Percentiles rank a stretch among this genome's conserved stretches.
Conservation (phyloP, 345 rosid species). For the Eucalyptus guilfoylei region DNA sequence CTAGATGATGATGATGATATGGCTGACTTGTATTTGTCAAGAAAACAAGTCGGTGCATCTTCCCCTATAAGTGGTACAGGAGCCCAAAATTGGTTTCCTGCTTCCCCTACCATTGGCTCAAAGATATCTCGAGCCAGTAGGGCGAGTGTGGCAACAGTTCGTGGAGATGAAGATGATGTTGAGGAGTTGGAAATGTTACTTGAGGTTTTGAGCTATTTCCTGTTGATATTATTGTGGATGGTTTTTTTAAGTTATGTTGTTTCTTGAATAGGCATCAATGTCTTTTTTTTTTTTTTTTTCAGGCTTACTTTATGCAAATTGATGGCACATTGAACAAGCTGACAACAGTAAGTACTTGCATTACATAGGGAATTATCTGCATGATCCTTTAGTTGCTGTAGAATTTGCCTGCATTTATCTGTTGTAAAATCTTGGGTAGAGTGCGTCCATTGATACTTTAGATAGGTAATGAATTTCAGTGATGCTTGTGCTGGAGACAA, state of each 20-base stretch:
- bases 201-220: conserved; percentile 36
- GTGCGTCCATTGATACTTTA: not conserved
- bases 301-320: conserved; percentile 96
- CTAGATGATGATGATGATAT: conserved; percentile 98
- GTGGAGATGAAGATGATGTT: conserved; percentile 90
- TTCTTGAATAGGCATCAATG: not conserved
- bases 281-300: conserved; percentile 2
- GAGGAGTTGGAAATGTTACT: conserved; percentile 99
- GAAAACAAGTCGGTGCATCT: conserved; percentile 59
- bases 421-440: not conserved
- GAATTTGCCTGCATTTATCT: not conserved
- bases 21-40: conserved; percentile 93
- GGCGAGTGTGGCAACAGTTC: conserved; percentile 71
- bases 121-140: conserved; percentile 92
- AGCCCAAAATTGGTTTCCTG: conserved; percentile 60
- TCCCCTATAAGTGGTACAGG: conserved; percentile 69
- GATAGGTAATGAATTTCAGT: not conserved
- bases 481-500: not conserved
- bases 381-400: not conserved
- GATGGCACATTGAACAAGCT: conserved; percentile 87
- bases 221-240: not conserved
- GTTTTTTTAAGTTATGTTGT: not conserved
- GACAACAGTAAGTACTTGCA: conserved; percentile 38
- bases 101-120: conserved; percentile 86
- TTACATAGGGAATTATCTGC: not conserved